phyloP scores from a whole-genome alignment of 768 basidiomycete genomes.

The Lactarius vividus region DNA sequence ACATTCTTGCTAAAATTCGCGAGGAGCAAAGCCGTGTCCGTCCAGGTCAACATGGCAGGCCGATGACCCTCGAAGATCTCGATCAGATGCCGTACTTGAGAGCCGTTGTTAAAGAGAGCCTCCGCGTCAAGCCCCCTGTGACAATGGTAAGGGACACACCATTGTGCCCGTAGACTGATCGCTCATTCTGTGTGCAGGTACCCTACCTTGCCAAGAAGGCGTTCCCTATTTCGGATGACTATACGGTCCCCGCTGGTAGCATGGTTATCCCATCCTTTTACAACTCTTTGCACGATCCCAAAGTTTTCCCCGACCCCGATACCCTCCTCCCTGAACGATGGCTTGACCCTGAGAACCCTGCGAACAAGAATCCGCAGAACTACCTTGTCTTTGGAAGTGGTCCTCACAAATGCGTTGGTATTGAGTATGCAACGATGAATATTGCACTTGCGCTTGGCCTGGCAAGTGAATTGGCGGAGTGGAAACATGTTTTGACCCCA shows the following conservation, averaged over 20 bases:
- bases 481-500: conserved; percentile 82
- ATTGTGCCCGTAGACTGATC: conserved; percentile 8
- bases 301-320: conserved; percentile 85
- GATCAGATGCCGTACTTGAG: conserved; percentile 92
- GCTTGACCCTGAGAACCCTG: conserved; percentile 77
- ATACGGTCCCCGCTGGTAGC: conserved; percentile 85
- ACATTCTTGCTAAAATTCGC: conserved; percentile 81
- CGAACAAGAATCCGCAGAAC: conserved; percentile 86
- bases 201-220: conserved; percentile 89
- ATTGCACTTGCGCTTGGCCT: conserved; percentile 81
- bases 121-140: conserved; percentile 90
- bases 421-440: conserved; percentile 92
- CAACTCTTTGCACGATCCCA: conserved; percentile 87
- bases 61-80: conserved; percentile 82
- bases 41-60: conserved; percentile 68
- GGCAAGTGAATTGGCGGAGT: conserved; percentile 78
- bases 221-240: conserved; percentile 90
- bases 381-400: conserved; percentile 95
- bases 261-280: conserved; percentile 97
- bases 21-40: conserved; percentile 88
- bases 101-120: conserved; percentile 91
- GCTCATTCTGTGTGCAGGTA: conserved; percentile 48
- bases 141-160: conserved; percentile 68
- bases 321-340: conserved; percentile 85
- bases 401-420: conserved; percentile 88